Evolutionary conservation across 116 monocot genomes (phyloP).

Genomic region (Trichopus zeylanicus): DNA sequence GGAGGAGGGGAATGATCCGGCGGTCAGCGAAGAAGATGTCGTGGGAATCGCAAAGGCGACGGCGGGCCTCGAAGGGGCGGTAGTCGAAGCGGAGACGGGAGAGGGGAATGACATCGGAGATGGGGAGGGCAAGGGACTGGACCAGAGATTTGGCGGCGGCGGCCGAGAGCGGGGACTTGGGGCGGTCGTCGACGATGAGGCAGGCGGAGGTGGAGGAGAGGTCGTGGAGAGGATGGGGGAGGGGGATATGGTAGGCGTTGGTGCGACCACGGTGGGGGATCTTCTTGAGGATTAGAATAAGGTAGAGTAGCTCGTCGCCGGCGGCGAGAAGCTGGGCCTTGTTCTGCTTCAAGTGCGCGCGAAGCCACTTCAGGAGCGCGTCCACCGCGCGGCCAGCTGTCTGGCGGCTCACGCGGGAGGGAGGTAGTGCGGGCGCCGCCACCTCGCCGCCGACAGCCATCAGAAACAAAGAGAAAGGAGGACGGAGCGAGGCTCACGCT

Average conservation of each 20-base stretch:
- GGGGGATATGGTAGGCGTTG: constrained; percentile 55
- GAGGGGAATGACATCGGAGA: constrained; percentile 45
- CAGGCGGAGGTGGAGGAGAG: constrained; percentile 35
- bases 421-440: neutral
- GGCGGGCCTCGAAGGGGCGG: constrained; percentile 53
- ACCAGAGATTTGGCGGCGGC: constrained; percentile 15
- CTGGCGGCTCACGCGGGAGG: constrained; percentile 21
- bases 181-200: constrained; percentile 61
- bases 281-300: constrained; percentile 42
- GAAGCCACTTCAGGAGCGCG: constrained; percentile 51
- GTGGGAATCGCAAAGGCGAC: constrained; percentile 63
- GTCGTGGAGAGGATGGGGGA: constrained; percentile 56
- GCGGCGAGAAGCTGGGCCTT: constrained; percentile 59
- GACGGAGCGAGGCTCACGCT: too few relatives aligned
- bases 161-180: constrained; percentile 9
- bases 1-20: constrained; percentile 50
- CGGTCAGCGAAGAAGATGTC: constrained; percentile 90
- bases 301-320: constrained; percentile 67
- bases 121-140: constrained; percentile 23
- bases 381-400: constrained; percentile 35
- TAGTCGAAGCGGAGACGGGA: constrained; percentile 52
- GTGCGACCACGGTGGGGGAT: constrained; percentile 35
- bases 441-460: neutral
- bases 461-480: neutral
- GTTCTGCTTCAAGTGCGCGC: constrained; percentile 15